Conservation (phyloP, 2,329 filamentous ascomycete genomes). For the Alternaria alternata region DNA sequence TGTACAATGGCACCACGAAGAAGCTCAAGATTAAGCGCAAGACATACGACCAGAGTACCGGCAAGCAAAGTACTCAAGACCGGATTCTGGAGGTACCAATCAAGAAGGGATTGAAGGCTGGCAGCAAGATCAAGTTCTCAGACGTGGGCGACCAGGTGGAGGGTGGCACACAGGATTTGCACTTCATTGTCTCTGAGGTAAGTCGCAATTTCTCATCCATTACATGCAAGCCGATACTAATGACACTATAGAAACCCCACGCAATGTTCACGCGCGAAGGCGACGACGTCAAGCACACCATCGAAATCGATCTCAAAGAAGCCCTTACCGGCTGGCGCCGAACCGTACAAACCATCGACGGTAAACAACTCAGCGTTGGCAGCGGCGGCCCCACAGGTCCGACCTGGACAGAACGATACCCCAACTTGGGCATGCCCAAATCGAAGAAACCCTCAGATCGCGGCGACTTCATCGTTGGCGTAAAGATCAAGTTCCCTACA, state of each 20-base stretch:
- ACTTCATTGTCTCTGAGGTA: conserved; percentile 95
- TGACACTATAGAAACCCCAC: conserved; percentile 75
- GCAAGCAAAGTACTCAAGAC: conserved; percentile 86
- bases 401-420: conserved; percentile 81
- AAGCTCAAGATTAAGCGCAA: conserved; percentile 99
- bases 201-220: conserved; percentile 45
- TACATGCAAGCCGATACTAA: conserved; percentile 24
- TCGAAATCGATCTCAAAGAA: conserved; percentile 90
- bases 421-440: conserved; percentile 90
- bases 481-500: conserved; percentile 92
- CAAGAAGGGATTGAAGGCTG: conserved; percentile 93
- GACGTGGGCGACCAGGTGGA: conserved; percentile 98
- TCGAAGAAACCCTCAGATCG: conserved; percentile 86
- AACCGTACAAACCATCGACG: conserved; percentile 93
- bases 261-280: conserved; percentile 84
- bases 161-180: conserved; percentile 91
- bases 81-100: conserved; percentile 94
- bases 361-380: conserved; percentile 80
- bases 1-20: conserved; percentile 87
- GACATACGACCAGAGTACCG: conserved; percentile 80
- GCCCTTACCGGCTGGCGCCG: conserved; percentile 92
- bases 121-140: conserved; percentile 97
- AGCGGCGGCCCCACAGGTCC: conserved; percentile 87
- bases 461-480: conserved; percentile 87
- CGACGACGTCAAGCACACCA: conserved; percentile 80